A percentile compares a stretch with the other conserved stretches of the same genome.
These are phyloP conservation scores for Mrakiaceae sp. DNA, from an alignment of 1,284 basidiomycete species.

Conservation along the genomic window DNA sequence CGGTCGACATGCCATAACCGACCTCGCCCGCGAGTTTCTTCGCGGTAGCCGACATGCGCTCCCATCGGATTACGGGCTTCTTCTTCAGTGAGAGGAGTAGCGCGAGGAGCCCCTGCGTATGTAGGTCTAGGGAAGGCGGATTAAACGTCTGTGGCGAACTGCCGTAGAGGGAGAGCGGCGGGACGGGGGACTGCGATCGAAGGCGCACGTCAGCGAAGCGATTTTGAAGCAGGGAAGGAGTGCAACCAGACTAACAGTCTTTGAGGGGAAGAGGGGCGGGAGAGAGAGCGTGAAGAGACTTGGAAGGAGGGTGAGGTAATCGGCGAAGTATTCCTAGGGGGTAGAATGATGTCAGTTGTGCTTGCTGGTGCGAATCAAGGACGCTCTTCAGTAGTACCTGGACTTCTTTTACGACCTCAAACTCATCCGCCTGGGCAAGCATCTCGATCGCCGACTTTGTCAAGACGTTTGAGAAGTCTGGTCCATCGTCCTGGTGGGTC, in stretches of 20 bases:
- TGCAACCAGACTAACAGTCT: too few relatives aligned
- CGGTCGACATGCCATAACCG: constrained; percentile 43
- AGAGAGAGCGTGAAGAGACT: constrained; percentile 83
- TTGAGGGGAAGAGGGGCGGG: constrained; percentile 26
- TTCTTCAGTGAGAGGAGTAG: constrained; percentile 91
- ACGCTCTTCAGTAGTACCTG: constrained; percentile 48
- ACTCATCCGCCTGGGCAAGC: constrained; percentile 88
- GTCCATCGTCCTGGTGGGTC: not conserved
- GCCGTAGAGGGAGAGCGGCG: constrained; percentile 48
- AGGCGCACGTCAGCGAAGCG: not conserved
- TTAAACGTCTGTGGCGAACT: constrained; percentile 56
- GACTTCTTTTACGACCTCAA: constrained; percentile 91
- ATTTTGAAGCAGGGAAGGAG: not conserved
- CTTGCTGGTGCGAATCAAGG: not conserved
- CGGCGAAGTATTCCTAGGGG: constrained; percentile 82
- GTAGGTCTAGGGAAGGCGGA: constrained; percentile 59
- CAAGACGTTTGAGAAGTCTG: constrained; percentile 90
- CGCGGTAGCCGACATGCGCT: constrained; percentile 84
- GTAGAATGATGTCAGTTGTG: not conserved
- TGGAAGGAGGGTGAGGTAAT: constrained; percentile 78
- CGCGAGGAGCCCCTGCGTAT: constrained; percentile 73
- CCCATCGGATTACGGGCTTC: constrained; percentile 83
- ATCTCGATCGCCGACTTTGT: constrained; percentile 85
- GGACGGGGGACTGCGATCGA: constrained; percentile 21
- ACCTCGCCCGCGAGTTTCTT: constrained; percentile 79